phyloP scores from a whole-genome alignment of 345 rosid species.

The Brassica nigra region DNA sequence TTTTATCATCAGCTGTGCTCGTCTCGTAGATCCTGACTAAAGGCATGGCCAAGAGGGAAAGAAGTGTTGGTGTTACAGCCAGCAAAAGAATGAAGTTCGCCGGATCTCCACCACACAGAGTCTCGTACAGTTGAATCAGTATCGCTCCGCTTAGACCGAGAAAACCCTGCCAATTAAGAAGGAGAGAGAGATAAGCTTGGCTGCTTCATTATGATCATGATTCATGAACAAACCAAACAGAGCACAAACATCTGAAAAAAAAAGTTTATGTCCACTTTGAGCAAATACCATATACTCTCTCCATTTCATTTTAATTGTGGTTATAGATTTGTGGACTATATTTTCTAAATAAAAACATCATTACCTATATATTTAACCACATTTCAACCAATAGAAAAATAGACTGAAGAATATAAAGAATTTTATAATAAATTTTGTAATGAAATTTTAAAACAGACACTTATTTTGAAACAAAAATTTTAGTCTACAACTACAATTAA shows the following conservation, averaged over 20 bases:
- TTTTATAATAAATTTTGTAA: too few relatives aligned
- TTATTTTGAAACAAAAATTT: too few relatives aligned
- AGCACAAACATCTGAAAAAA: too few relatives aligned
- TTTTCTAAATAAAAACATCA: too few relatives aligned
- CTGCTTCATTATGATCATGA: conserved; percentile 1
- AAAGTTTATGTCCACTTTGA: not conserved
- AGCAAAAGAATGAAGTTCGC: conserved; percentile 64
- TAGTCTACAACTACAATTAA: too few relatives aligned
- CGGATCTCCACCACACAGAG: conserved; percentile 60
- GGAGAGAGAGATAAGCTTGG: conserved; percentile 4
- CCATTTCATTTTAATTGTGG: too few relatives aligned
- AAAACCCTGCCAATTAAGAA: conserved; percentile 60
- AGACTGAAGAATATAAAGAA: too few relatives aligned
- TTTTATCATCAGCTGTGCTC: conserved; percentile 54
- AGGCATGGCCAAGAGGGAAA: conserved; percentile 69
- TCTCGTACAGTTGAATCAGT: conserved; percentile 65
- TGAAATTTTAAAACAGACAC: too few relatives aligned
- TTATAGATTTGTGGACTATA: too few relatives aligned
- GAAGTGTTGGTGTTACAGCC: conserved; percentile 60
- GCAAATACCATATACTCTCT: not conserved
- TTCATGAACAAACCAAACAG: conserved; percentile 15
- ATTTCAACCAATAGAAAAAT: too few relatives aligned
- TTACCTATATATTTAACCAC: too few relatives aligned
- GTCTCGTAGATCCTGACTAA: conserved; percentile 60
- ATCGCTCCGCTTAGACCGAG: conserved; percentile 91